Evolutionary conservation across 1,284 basidiomycete genomes (phyloP), one percentile per base, ranked within the genome.

Genomic region (Leccinum holopus): DNA sequence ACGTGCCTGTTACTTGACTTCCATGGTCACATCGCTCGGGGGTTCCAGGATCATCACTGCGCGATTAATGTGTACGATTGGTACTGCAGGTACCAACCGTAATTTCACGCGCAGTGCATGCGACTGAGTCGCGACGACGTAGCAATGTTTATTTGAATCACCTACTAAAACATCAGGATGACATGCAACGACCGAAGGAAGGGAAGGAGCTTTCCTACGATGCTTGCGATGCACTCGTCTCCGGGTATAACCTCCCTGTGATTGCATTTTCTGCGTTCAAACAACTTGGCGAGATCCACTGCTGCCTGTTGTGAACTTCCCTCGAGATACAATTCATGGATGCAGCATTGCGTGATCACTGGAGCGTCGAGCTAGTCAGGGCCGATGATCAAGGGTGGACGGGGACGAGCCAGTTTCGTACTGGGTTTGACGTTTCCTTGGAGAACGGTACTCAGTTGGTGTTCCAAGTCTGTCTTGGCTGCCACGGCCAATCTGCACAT

Each of bases 301-400:
- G 87, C 85, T 1, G 82, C 76, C 71, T 97, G 94, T 35, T 83
- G 82, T 3, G 81, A 73, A 63, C 83, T 85, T 16, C 92, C 94
- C 63, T 89, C 84, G 2, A 91, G 81, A 77, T 97, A 98, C 2
- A 98, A 81, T 70, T 94, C 91, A 67, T 95, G 88, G 59, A 98
- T 92, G 72, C 90, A 95, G 74, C 95, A 98, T 75, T 97, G 95
- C 0, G 95, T 97, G 75, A 98, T 97, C 95, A 98, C 95, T 97
- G 72, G 73, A 64, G 70, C 75, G 77, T 81, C 81, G 67, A 73
- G 55, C 74, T 57, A 70, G 69, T 67, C 63, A 73, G 65, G 75
- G 16, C 68, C 75, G n/a, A n/a, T 9, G 44, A 71, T 61, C 55
- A 59, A 62, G 52, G 61, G 58, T 33, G 11, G 47, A 25, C 64